phyloP scores from a whole-genome alignment of 805 yeast genomes.

The Candida fluviatilis region DNA sequence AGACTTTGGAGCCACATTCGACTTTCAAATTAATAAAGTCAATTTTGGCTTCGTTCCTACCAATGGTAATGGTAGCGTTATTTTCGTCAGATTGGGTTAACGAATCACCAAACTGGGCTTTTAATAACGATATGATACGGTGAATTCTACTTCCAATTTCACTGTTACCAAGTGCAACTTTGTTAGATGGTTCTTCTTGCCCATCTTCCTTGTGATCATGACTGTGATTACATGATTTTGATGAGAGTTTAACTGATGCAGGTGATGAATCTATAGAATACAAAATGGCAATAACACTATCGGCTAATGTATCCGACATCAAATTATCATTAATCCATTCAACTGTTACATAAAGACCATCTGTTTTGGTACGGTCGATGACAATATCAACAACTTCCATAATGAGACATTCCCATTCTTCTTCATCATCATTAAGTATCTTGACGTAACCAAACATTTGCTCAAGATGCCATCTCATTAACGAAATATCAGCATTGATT shows the following conservation, averaged over 20 bases:
- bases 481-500: conserved; percentile 75
- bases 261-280: conserved; percentile 93
- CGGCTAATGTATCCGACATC: conserved; percentile 91
- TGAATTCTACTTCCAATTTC: conserved; percentile 29
- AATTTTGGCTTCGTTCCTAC: conserved; percentile 68
- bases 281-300: conserved; percentile 83
- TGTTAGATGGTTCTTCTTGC: conserved; percentile 8
- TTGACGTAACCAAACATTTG: conserved; percentile 93
- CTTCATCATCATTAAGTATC: conserved; percentile 53
- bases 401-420: conserved; percentile 40
- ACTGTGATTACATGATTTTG: conserved; percentile 50
- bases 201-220: conserved; percentile 17
- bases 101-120: conserved; percentile 86
- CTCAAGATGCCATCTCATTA: conserved; percentile 82
- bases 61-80: conserved; percentile 66
- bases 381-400: conserved; percentile 42
- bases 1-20: conserved; percentile 64
- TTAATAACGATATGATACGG: conserved; percentile 58
- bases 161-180: conserved; percentile 22
- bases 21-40: conserved; percentile 64
- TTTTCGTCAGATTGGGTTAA: conserved; percentile 40
- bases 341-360: conserved; percentile 50
- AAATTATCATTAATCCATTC: conserved; percentile 86
- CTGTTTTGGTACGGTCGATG: conserved; percentile 33
- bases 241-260: conserved; percentile 85